These are phyloP conservation scores for Tricholoma hemisulphureum DNA, from an alignment of 768 basidiomycete genomes.

Conservation along the genomic window DNA sequence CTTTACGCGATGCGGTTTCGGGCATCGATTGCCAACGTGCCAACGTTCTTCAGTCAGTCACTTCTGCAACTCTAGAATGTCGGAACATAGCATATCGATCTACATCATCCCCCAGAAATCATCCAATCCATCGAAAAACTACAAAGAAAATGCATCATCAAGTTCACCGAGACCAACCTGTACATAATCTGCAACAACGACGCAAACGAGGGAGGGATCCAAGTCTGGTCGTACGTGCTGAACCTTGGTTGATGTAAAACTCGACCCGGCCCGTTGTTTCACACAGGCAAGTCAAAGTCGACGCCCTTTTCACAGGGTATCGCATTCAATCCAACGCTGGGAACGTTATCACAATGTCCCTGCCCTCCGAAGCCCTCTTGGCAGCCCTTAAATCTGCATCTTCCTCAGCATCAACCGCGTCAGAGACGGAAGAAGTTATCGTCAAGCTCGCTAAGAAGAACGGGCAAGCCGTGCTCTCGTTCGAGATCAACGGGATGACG, in stretches of 20 bases:
- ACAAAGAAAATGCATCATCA: conserved; percentile 81
- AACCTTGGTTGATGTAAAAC: not conserved
- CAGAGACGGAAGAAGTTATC: conserved; percentile 63
- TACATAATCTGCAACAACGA: conserved; percentile 83
- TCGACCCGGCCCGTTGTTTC: not conserved
- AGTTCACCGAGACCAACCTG: conserved; percentile 71
- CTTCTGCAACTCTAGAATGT: no score
- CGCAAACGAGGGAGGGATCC: conserved; percentile 77
- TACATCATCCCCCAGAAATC: conserved; percentile 48
- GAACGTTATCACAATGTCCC: conserved; percentile 76
- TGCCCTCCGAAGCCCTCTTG: conserved; percentile 73
- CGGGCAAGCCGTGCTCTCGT: conserved; percentile 71
- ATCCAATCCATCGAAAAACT: conserved; percentile 81
- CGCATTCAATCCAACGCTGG: conserved; percentile 84
- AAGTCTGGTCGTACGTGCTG: conserved; percentile 70
- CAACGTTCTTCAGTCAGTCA: conserved; percentile 51
- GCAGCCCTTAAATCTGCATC: conserved; percentile 69
- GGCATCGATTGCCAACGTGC: conserved; percentile 56
- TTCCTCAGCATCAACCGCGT: conserved; percentile 42
- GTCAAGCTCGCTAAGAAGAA: conserved; percentile 89
- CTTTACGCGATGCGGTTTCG: conserved; percentile 54
- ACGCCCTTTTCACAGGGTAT: conserved; percentile 70
- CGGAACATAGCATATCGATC: not conserved
- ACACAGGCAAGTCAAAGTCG: conserved; percentile 59
- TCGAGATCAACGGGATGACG: conserved; percentile 69